Evolutionary conservation across 176 grass and related monocot species (phyloP).

Genomic region (Zoysia japonica): DNA sequence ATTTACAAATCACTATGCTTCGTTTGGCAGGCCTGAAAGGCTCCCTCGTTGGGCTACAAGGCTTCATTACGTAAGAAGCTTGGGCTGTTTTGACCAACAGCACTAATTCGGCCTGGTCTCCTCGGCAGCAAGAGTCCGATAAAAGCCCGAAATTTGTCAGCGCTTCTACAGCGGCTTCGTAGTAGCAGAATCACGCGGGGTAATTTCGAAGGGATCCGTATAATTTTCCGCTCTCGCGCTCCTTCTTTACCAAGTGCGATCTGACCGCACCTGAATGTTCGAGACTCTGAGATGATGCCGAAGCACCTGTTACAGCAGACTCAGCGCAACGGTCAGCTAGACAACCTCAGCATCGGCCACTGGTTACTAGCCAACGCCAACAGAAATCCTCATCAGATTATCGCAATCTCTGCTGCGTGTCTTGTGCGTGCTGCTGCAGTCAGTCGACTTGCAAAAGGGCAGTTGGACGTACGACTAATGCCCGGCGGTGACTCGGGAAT

Average conservation of each 20-base stretch:
- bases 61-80: neutral
- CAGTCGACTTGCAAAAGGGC: neutral
- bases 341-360: slow-evolving; percentile 14
- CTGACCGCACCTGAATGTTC: neutral
- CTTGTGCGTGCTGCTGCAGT: neutral
- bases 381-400: slow-evolving; percentile 7
- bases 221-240: neutral
- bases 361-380: slow-evolving; percentile 6
- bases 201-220: neutral
- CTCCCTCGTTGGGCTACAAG: neutral
- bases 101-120: neutral
- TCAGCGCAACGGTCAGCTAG: slow-evolving; percentile 6
- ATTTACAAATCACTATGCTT: no score
- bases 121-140: neutral
- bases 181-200: neutral
- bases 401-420: neutral
- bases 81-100: neutral
- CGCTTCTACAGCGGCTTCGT: no score
- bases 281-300: neutral
- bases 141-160: neutral
- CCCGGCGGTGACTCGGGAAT: slow-evolving; percentile 8
- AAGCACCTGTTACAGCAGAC: neutral
- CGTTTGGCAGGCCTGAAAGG: neutral
- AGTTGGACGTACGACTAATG: neutral
- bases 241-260: slow-evolving; percentile 32